Evolutionary conservation across 257 asterid genomes (phyloP).

Genomic region (Fraxinus excelsior): DNA sequence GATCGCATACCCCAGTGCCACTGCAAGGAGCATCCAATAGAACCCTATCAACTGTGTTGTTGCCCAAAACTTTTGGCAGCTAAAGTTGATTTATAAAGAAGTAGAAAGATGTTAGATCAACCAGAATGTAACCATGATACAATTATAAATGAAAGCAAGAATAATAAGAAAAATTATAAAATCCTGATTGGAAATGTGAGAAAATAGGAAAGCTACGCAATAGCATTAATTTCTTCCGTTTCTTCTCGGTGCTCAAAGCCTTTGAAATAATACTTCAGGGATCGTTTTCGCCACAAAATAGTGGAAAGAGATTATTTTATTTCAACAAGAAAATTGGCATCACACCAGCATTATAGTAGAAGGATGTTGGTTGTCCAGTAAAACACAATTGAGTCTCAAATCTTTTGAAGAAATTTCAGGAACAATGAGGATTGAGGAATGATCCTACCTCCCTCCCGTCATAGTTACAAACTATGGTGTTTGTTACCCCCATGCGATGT

Average conservation of each 20-base stretch:
- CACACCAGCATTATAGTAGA: neutral
- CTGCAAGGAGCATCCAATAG: conserved; percentile 98
- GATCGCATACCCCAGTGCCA: conserved; percentile 83
- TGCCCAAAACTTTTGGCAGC: conserved; percentile 89
- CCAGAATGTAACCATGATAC: neutral
- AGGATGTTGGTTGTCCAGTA: neutral
- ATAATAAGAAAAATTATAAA: neutral
- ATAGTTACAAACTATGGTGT: conserved; percentile 79
- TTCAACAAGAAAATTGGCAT: neutral
- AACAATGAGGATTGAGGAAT: conserved; percentile 12
- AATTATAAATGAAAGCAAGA: neutral
- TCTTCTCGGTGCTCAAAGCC: neutral
- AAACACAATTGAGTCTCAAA: neutral
- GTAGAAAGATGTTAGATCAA: neutral
- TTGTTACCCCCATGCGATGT: conserved; percentile 94
- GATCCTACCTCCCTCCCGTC: conserved; percentile 88
- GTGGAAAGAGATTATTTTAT: neutral
- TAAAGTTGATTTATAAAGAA: conserved; percentile 35
- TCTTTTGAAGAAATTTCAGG: neutral
- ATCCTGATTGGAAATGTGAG: neutral
- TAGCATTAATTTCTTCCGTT: neutral
- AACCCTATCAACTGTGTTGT: conserved; percentile 76
- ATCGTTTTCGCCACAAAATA: neutral
- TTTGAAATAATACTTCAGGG: neutral
- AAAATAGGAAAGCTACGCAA: neutral